These are phyloP conservation scores for Penicillium dipodomyicola DNA, from an alignment of 495 filamentous ascomycete species.

Conservation along the genomic window DNA sequence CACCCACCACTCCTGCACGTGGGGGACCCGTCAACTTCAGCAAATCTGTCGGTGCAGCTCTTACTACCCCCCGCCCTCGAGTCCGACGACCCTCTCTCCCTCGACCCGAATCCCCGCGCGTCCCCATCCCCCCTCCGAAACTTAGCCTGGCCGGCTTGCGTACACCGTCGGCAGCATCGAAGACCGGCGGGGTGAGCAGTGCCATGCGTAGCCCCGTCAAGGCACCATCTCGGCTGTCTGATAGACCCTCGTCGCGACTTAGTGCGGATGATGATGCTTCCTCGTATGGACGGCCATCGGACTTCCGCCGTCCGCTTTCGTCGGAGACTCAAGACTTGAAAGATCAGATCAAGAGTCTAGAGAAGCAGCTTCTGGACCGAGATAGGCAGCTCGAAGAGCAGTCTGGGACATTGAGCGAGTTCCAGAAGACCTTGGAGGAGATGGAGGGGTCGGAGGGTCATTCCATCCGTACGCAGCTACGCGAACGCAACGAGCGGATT, in stretches of 20 bases:
- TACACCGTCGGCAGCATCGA: conserved; percentile 40
- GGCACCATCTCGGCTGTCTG: conserved; percentile 42
- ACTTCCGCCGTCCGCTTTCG: conserved; percentile 44
- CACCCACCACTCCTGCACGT: conserved; percentile 66
- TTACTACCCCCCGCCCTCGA: conserved; percentile 64
- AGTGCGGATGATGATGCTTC: conserved; percentile 43
- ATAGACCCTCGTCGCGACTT: conserved; percentile 43
- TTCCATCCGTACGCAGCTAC: conserved; percentile 74
- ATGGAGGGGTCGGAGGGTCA: conserved; percentile 75
- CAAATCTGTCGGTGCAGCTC: conserved; percentile 79
- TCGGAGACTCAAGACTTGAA: conserved; percentile 49
- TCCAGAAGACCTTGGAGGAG: conserved; percentile 48
- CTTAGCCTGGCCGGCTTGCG: conserved; percentile 55
- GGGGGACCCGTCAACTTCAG: conserved; percentile 59
- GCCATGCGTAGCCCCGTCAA: conserved; percentile 43
- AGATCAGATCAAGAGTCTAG: conserved; percentile 65
- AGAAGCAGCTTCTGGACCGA: conserved; percentile 72
- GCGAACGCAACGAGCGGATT: conserved; percentile 97
- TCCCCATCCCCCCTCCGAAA: conserved; percentile 41
- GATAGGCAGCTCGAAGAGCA: conserved; percentile 88
- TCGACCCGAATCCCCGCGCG: conserved; percentile 78
- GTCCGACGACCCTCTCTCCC: conserved; percentile 67
- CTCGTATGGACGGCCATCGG: conserved; percentile 39
- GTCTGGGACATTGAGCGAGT: conserved; percentile 69
- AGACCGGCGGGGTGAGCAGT: conserved; percentile 31